Percentiles rank a stretch among this genome's conserved stretches.
These are phyloP conservation scores for Aspergillus sp. DNA, from an alignment of 2,329 filamentous ascomycete species.

Conservation along the genomic window DNA sequence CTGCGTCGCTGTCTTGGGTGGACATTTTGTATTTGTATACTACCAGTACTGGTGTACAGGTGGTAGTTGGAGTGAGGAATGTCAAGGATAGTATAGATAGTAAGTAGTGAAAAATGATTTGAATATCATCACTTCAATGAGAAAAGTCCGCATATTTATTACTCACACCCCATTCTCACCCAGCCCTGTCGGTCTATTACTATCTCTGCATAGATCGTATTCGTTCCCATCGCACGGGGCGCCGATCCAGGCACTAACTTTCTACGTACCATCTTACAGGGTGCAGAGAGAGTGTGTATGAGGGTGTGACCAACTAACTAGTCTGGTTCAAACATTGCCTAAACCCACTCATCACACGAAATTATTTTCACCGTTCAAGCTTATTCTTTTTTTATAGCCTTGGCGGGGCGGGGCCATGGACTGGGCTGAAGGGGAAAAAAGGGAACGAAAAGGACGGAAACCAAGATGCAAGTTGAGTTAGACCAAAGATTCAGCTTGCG, in stretches of 20 bases:
- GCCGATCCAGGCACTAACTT: background rate
- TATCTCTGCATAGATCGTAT: slow-evolving; percentile 2
- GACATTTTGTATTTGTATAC: background rate
- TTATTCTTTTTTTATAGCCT: background rate
- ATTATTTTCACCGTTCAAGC: background rate
- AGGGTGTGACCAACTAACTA: too few relatives aligned
- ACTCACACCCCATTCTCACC: too few relatives aligned
- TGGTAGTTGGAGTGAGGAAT: background rate
- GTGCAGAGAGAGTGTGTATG: too few relatives aligned
- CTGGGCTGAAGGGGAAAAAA: background rate
- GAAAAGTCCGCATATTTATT: background rate
- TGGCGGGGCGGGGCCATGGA: background rate
- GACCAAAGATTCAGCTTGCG: background rate
- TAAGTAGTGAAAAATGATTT: background rate
- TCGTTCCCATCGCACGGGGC: slow-evolving; percentile 1
- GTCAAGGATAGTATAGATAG: background rate
- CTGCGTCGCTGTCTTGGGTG: background rate
- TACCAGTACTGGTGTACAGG: background rate
- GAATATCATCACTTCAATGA: background rate
- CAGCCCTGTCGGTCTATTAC: background rate
- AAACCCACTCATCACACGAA: background rate
- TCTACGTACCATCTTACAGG: background rate
- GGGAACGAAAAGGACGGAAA: too few relatives aligned
- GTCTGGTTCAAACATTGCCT: background rate
- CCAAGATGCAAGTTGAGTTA: too few relatives aligned